A percentile compares a stretch with the other conserved stretches of the same genome.
phyloP scores from a whole-genome alignment of 2,329 filamentous ascomycete genomes.

The Beauveria rudraprayagi region DNA sequence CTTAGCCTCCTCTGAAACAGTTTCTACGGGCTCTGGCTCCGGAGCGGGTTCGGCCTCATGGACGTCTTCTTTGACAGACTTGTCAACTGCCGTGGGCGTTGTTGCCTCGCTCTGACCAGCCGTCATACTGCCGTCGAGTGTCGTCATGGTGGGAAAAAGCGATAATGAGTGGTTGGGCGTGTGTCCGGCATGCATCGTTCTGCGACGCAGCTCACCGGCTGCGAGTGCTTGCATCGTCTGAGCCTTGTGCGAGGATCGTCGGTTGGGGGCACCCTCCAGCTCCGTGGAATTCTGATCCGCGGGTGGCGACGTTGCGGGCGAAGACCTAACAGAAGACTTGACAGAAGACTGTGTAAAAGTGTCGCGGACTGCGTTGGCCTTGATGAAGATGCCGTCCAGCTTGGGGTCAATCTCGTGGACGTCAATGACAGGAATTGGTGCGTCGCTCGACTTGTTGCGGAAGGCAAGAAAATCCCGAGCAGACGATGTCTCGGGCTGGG shows the following conservation, averaged over 20 bases:
- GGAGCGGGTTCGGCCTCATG: background rate
- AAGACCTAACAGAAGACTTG: slow-evolving; percentile 22
- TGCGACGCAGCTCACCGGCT: slow-evolving; percentile 40
- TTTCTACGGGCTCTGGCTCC: background rate
- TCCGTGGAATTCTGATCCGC: slow-evolving; percentile 13
- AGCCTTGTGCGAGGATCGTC: slow-evolving; percentile 28
- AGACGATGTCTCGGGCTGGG: slow-evolving; percentile 30
- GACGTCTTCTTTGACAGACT: background rate
- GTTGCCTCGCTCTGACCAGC: slow-evolving; percentile 21
- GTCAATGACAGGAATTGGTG: slow-evolving; percentile 42
- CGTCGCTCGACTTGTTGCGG: slow-evolving; percentile 22
- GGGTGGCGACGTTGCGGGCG: slow-evolving; percentile 22
- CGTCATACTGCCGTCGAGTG: slow-evolving; percentile 27
- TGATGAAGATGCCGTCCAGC: slow-evolving; percentile 52
- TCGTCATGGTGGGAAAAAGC: slow-evolving; percentile 36
- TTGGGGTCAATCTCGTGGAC: slow-evolving; percentile 50
- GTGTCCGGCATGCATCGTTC: slow-evolving; percentile 56
- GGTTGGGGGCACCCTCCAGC: slow-evolving; percentile 13
- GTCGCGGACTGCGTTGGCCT: slow-evolving; percentile 41
- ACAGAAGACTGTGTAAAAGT: slow-evolving; percentile 38
- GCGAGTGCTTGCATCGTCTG: slow-evolving; percentile 38
- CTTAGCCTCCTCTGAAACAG: background rate
- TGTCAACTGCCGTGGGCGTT: slow-evolving; percentile 20
- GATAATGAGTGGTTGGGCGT: slow-evolving; percentile 54
- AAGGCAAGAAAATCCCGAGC: slow-evolving; percentile 29